Evolutionary conservation across 257 asterid species (phyloP).

Genomic region (Buddleja alternifolia): DNA sequence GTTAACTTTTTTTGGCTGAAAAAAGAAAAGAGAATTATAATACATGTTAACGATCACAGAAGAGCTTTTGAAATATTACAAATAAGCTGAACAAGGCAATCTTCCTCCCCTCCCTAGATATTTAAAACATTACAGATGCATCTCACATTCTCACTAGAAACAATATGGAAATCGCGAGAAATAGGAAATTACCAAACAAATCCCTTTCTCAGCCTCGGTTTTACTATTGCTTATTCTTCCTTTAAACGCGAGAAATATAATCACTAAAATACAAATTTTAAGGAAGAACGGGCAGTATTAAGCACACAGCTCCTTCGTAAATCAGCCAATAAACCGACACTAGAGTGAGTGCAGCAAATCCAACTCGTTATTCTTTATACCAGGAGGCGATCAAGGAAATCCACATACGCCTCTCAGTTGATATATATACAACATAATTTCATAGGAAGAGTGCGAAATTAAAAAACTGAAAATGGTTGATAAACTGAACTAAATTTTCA

Average conservation of each 20-base stretch:
- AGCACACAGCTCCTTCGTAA: background rate
- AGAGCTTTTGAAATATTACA: background rate
- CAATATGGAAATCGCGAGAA: background rate
- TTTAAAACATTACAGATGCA: background rate
- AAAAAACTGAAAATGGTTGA: background rate
- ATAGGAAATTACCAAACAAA: background rate
- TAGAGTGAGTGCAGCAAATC: constrained; percentile 1
- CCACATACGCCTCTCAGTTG: background rate
- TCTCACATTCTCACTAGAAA: background rate
- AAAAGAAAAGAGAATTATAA: background rate
- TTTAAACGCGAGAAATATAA: constrained; percentile 3
- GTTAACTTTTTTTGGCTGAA: constrained; percentile 36
- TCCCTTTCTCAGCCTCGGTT: constrained; percentile 10
- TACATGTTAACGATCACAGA: background rate
- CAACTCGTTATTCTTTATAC: constrained; percentile 6
- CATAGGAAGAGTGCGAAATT: background rate
- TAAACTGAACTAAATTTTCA: background rate
- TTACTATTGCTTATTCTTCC: constrained; percentile 16
- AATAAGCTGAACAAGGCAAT: background rate
- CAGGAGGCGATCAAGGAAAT: no score
- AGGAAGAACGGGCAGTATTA: background rate
- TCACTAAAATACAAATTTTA: background rate
- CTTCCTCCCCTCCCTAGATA: background rate
- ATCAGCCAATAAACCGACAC: constrained; percentile 1
- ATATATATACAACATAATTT: background rate